Conservation (phyloP, 192 early-diverging fungal genomes). For the Backusella macrospora region DNA sequence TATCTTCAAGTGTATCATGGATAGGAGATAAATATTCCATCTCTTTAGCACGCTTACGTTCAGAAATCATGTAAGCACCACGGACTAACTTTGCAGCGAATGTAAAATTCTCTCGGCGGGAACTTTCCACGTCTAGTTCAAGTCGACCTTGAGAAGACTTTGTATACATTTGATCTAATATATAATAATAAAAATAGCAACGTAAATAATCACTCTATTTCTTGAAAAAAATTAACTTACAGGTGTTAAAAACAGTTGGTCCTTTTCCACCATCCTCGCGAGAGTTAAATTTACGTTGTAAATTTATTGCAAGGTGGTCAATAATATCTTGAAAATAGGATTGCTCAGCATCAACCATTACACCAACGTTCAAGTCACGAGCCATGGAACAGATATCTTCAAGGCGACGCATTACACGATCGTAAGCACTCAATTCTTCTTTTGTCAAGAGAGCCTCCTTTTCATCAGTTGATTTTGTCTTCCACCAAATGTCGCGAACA, state of each 20-base stretch:
- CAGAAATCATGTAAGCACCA: conserved; percentile 57
- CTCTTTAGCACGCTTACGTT: conserved; percentile 65
- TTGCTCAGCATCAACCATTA: conserved; percentile 95
- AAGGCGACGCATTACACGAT: conserved; percentile 68
- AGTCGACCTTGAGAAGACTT: conserved; percentile 66
- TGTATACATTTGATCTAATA: conserved; percentile 85
- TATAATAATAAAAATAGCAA: conserved; percentile 1
- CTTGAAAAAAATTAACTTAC: conserved; percentile 38
- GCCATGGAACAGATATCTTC: conserved; percentile 70
- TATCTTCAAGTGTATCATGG: conserved; percentile 73
- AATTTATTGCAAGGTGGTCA: conserved; percentile 75
- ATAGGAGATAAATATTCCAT: conserved; percentile 81
- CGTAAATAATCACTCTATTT: neutral
- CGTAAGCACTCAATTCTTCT: conserved; percentile 74
- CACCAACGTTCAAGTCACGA: conserved; percentile 59
- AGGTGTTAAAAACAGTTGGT: conserved; percentile 91
- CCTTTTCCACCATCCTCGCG: conserved; percentile 26
- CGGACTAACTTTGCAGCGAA: conserved; percentile 81
- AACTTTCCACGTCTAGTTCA: conserved; percentile 63
- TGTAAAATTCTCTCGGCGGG: conserved; percentile 70
- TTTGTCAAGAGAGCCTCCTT: conserved; percentile 35
- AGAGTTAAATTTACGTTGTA: conserved; percentile 75
- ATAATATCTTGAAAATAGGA: conserved; percentile 92
- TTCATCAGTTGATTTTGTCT: conserved; percentile 14
- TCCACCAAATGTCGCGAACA: conserved; percentile 21